These are phyloP conservation scores for Penicillium nucicola DNA, from an alignment of 495 filamentous ascomycete genomes.

Conservation along the genomic window DNA sequence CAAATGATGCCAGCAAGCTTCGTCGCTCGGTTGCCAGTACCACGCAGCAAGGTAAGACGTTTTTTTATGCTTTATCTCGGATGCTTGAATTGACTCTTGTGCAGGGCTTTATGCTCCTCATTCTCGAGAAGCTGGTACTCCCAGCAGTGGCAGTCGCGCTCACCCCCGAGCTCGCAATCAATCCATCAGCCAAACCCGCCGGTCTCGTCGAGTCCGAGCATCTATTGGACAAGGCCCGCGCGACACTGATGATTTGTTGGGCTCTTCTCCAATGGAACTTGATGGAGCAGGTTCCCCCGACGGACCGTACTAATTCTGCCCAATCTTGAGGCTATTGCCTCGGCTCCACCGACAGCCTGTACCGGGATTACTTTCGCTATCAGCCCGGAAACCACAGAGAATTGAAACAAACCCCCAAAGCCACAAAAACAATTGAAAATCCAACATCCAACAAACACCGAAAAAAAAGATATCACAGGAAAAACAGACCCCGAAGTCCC, in stretches of 20 bases:
- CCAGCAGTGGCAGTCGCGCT: neutral
- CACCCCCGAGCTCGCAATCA: neutral
- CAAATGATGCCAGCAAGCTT: conserved; percentile 8
- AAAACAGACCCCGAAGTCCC: no score
- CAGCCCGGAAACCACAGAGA: no score
- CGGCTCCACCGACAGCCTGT: no score
- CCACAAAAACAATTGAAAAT: no score
- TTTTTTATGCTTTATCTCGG: neutral
- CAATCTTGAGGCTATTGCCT: no score
- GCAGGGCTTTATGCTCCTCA: conserved; percentile 1
- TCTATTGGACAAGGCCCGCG: neutral
- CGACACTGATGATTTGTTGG: neutral
- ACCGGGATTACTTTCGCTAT: no score
- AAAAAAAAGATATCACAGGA: no score
- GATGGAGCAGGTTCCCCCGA: neutral
- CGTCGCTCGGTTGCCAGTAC: conserved; percentile 2
- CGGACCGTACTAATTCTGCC: no score
- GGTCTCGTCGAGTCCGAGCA: neutral
- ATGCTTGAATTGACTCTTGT: neutral
- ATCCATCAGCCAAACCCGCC: neutral
- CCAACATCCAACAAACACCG: no score
- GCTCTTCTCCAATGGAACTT: neutral
- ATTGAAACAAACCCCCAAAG: no score
- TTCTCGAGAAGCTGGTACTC: neutral
- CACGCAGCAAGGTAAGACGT: conserved; percentile 1